A percentile compares a stretch with the other conserved stretches of the same genome.
phyloP scores from a whole-genome alignment of 371 early-diverging fungal genomes.

The Nematocida major region DNA sequence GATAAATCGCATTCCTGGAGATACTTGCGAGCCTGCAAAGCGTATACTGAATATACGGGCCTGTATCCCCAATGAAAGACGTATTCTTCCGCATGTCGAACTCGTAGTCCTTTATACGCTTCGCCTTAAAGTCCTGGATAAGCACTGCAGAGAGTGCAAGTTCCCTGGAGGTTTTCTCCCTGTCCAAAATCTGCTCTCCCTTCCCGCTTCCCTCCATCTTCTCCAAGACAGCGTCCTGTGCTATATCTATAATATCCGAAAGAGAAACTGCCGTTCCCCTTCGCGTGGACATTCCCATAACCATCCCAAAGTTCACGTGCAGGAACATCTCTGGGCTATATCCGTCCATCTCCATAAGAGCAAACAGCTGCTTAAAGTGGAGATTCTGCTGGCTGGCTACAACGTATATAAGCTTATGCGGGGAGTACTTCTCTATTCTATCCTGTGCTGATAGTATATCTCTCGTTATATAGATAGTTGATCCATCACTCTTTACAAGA shows the following conservation, averaged over 20 bases:
- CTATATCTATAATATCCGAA: conserved; percentile 83
- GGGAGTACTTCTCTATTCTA: conserved; percentile 78
- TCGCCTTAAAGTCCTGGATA: conserved; percentile 87
- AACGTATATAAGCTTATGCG: conserved; percentile 87
- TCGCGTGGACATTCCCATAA: conserved; percentile 86
- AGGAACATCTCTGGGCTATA: conserved; percentile 70
- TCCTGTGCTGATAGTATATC: conserved; percentile 93
- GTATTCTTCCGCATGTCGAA: conserved; percentile 89
- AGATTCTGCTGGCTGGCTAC: conserved; percentile 86
- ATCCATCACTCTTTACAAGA: conserved; percentile 85
- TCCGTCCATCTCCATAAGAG: conserved; percentile 74
- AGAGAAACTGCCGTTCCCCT: conserved; percentile 93
- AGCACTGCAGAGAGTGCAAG: conserved; percentile 76
- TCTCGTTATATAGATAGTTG: conserved; percentile 88
- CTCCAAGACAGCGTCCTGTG: conserved; percentile 80
- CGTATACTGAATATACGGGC: conserved; percentile 83
- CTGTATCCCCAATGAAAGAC: conserved; percentile 92
- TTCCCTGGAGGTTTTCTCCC: conserved; percentile 71
- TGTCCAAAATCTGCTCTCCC: conserved; percentile 75
- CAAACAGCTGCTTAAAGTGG: conserved; percentile 90
- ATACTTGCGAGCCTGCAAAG: conserved; percentile 67
- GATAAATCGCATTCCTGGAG: conserved; percentile 67
- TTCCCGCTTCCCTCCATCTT: conserved; percentile 81
- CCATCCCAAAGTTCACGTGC: conserved; percentile 92
- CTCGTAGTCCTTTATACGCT: conserved; percentile 87